phyloP scores from a whole-genome alignment of 1,139 yeast species.

The Kodamaea plutei region DNA sequence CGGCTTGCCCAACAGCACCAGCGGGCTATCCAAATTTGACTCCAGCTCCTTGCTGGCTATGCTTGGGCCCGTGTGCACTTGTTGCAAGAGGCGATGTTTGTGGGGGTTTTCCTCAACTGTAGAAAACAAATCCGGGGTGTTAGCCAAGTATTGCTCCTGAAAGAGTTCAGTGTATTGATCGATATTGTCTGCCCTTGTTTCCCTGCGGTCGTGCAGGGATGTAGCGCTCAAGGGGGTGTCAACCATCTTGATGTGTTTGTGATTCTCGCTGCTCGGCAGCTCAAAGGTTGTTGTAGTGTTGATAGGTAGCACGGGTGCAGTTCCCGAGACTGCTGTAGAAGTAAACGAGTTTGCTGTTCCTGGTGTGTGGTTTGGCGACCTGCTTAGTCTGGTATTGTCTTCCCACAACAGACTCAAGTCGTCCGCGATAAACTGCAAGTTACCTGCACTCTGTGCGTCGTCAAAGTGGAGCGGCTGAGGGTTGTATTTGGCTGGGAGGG shows the following conservation, averaged over 20 bases:
- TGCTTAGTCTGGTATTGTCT: conserved; percentile 13
- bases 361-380: conserved; percentile 11
- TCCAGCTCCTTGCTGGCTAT: too few relatives aligned
- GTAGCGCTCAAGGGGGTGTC: not conserved
- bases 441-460: conserved; percentile 12
- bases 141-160: conserved; percentile 5
- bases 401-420: conserved; percentile 26
- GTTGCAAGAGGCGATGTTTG: conserved; percentile 1
- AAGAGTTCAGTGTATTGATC: not conserved
- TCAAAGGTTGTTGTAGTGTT: too few relatives aligned
- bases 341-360: too few relatives aligned
- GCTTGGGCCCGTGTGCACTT: too few relatives aligned
- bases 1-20: conserved; percentile 4
- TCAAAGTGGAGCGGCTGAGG: conserved; percentile 15
- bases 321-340: conserved; percentile 2
- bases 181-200: not conserved
- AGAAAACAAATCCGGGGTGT: conserved; percentile 34
- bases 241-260: too few relatives aligned
- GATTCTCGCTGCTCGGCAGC: conserved; percentile 5
- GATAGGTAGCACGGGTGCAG: conserved; percentile 3
- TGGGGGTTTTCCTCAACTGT: conserved; percentile 5
- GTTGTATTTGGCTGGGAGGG: conserved; percentile 10
- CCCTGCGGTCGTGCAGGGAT: too few relatives aligned
- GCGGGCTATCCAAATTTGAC: conserved; percentile 6
- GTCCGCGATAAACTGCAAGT: conserved; percentile 19